Evolutionary conservation across 345 rosid genomes (phyloP).

Genomic region (Durio zibethinus): DNA sequence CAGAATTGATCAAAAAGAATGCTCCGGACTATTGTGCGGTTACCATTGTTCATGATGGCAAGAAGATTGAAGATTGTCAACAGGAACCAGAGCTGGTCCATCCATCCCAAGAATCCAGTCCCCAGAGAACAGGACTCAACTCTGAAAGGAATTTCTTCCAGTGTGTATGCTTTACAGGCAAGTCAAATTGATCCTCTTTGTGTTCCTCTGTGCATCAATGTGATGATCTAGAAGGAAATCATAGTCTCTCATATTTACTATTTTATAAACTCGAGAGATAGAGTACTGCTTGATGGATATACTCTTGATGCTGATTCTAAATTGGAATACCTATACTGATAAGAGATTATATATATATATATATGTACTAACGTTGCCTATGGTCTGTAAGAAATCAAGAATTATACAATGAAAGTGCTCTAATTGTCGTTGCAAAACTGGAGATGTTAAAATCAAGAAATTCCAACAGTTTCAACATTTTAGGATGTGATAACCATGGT

Average conservation of each 20-base stretch:
- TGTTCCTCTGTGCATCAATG: not conserved
- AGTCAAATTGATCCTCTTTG: conserved; percentile 15
- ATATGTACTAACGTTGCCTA: not conserved
- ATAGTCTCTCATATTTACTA: not conserved
- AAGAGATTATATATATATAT: not conserved
- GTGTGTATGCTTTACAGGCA: conserved; percentile 44
- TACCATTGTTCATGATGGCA: conserved; percentile 38
- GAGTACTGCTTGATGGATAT: not conserved
- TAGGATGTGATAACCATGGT: too few relatives aligned
- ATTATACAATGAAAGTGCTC: not conserved
- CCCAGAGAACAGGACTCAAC: conserved; percentile 1
- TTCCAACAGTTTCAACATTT: not conserved
- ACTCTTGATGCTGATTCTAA: not conserved
- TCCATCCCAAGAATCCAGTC: conserved; percentile 1
- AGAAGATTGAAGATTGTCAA: conserved; percentile 25
- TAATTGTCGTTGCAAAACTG: not conserved
- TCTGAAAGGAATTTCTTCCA: conserved; percentile 30
- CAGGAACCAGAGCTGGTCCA: conserved; percentile 5
- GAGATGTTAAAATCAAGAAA: not conserved
- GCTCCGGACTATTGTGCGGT: conserved; percentile 57
- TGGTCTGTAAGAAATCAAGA: not conserved
- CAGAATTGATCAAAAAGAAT: conserved; percentile 43
- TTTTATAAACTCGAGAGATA: not conserved
- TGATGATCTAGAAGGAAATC: not conserved
- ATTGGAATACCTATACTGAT: not conserved